phyloP scores from a whole-genome alignment of 352 stramenopile species.

The Pythium utonaiense region DNA sequence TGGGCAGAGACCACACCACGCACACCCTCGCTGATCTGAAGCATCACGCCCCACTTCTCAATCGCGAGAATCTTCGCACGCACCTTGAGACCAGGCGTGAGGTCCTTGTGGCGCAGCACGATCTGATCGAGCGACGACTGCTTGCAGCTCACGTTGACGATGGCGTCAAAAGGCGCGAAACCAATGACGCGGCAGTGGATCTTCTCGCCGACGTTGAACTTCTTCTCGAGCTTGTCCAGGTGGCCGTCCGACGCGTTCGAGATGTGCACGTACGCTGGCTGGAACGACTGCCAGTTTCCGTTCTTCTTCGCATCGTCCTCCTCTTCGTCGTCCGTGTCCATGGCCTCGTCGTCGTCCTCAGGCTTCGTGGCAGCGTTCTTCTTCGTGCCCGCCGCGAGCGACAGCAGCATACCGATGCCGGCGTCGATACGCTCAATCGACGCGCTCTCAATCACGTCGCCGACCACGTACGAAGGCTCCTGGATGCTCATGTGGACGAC shows the following conservation, averaged over 20 bases:
- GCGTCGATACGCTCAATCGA: conserved; percentile 80
- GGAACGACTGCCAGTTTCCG: conserved; percentile 73
- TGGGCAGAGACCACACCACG: conserved; percentile 65
- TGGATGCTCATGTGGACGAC: conserved; percentile 76
- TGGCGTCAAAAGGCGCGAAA: conserved; percentile 80
- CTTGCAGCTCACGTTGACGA: conserved; percentile 85
- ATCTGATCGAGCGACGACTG: conserved; percentile 66
- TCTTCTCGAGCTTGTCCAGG: conserved; percentile 88
- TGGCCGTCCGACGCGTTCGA: conserved; percentile 80
- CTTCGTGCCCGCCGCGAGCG: conserved; percentile 36
- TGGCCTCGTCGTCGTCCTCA: conserved; percentile 35
- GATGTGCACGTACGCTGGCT: conserved; percentile 86
- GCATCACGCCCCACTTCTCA: conserved; percentile 78
- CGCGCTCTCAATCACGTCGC: conserved; percentile 69
- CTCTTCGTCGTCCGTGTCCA: conserved; percentile 45
- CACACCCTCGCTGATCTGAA: conserved; percentile 85
- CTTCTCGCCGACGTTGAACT: conserved; percentile 57
- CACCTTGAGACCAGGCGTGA: conserved; percentile 70
- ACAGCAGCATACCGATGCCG: conserved; percentile 86
- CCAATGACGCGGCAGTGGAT: conserved; percentile 78
- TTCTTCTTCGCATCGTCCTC: conserved; percentile 35
- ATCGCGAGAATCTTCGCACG: conserved; percentile 79
- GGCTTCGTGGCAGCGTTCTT: conserved; percentile 14
- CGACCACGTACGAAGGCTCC: conserved; percentile 49
- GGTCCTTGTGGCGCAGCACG: conserved; percentile 76